Conservation (phyloP, 257 asterid genomes). For the Capsicum rhomboideum region DNA sequence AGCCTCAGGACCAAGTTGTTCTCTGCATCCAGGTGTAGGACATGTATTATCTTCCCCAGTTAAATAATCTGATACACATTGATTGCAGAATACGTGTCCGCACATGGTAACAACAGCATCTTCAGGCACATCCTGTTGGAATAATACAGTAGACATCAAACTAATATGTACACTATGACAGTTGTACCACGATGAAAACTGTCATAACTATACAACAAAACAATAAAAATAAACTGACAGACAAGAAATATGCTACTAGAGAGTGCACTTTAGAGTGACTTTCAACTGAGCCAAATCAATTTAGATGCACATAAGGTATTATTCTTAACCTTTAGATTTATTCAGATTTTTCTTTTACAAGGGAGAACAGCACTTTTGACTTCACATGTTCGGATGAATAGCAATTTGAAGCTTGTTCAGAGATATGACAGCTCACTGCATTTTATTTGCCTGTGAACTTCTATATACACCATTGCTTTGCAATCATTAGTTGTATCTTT, state of each 20-base stretch:
- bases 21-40: constrained; percentile 79
- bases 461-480: background rate
- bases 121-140: constrained; percentile 90
- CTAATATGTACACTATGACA: background rate
- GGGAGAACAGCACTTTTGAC: background rate
- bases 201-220: background rate
- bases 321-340: background rate
- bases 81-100: constrained; percentile 92
- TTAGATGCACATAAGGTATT: background rate
- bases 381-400: background rate
- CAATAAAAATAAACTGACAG: background rate
- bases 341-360: background rate
- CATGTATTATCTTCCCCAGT: constrained; percentile 86
- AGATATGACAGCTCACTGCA: background rate
- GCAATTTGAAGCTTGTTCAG: background rate
- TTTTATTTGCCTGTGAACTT: background rate
- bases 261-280: background rate
- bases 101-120: constrained; percentile 93
- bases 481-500: background rate
- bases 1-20: constrained; percentile 79
- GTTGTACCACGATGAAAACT: background rate
- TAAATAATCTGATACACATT: constrained; percentile 74
- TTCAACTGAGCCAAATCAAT: background rate
- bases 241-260: background rate
- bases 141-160: background rate